Base-by-base conservation (phyloP, 345 rosid genomes). In the Eucalyptus erythrocorys region DNA sequence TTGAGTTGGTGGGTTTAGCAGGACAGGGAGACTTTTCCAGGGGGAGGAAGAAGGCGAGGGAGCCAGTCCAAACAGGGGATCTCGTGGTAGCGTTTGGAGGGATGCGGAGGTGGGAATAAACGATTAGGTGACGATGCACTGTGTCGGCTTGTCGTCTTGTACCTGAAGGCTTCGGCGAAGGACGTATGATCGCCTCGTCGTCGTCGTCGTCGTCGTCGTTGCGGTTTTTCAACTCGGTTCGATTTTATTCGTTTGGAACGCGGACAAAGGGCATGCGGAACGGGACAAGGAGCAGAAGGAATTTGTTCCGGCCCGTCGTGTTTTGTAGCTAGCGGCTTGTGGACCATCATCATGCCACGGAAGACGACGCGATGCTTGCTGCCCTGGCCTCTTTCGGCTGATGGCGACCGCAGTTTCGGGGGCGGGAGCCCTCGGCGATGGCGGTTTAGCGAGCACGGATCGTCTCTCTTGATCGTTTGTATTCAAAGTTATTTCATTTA, bases 41-140 rank as follows among this genome's bases (percentile, higher is more conserved):
- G 88, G 88, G 42, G 90, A 81, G 81, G 89, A 92, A 87, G 90
- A 87, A 87, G 66, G 88, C 59, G 45, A 84, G 87, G 76, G 86
- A 66, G 45, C 89, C 32, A 88, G 47, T 90, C 92, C 96, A 94
- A 95, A 90, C 45, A 22, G 40, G 57, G 37, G 32, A 22, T 22
- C 6, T n/a, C 90, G 90, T 59, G 88, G 13, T 90, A 92, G 96
- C 90, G 19, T 89, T 94, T 95, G 97, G 96, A 93, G 76, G 91
- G 40, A 48, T 48, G 89, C 86, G 85, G 34, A 61, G 85, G 85
- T 88, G 92, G 89, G 94, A 92, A 94, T 94, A 89, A 68, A 87
- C 87, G 93, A 89, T 57, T 86, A 34, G 88, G 88, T 61, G 76
- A 30, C n/a, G 84, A 76, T 40, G 47, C 84, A 40, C 84, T 21